These are phyloP conservation scores for Aquanectria penicillioides DNA, from an alignment of 2,329 filamentous ascomycete genomes.

Conservation along the genomic window DNA sequence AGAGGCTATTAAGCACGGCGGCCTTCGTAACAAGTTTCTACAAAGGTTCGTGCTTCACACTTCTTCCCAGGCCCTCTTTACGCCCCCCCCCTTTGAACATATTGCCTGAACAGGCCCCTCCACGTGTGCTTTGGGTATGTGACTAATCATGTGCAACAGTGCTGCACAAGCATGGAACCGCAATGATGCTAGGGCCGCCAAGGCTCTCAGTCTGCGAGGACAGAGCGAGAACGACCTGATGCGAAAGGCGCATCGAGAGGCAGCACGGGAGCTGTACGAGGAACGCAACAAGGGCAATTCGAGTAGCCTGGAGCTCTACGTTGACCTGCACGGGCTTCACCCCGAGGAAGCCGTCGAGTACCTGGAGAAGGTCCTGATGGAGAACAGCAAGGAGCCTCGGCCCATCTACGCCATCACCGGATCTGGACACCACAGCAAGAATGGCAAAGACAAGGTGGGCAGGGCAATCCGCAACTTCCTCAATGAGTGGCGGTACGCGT, in stretches of 20 bases:
- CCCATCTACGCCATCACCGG: constrained; percentile 97
- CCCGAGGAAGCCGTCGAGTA: constrained; percentile 97
- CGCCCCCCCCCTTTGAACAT: too few relatives aligned
- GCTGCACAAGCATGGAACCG: constrained; percentile 98
- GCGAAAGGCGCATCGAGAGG: constrained; percentile 95
- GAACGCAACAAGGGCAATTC: constrained; percentile 81
- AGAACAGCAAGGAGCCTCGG: constrained; percentile 77
- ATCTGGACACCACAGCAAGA: constrained; percentile 97
- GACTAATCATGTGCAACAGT: constrained; percentile 55
- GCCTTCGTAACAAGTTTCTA: constrained; percentile 94
- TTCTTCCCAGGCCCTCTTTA: too few relatives aligned
- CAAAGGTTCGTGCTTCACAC: constrained; percentile 75
- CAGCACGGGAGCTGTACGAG: constrained; percentile 90
- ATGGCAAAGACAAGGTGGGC: constrained; percentile 98
- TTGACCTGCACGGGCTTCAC: constrained; percentile 98
- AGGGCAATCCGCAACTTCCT: constrained; percentile 91
- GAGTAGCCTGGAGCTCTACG: constrained; percentile 79
- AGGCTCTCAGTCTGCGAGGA: constrained; percentile 91
- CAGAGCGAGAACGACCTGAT: constrained; percentile 98
- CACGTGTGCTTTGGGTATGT: background rate
- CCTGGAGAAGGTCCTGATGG: constrained; percentile 85
- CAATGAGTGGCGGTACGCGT: constrained; percentile 95
- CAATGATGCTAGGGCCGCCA: constrained; percentile 94
- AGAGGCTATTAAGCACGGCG: constrained; percentile 97
- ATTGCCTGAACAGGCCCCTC: too few relatives aligned